These are phyloP conservation scores for Exophiala sideris DNA, from an alignment of 2,329 filamentous ascomycete genomes.

Conservation along the genomic window DNA sequence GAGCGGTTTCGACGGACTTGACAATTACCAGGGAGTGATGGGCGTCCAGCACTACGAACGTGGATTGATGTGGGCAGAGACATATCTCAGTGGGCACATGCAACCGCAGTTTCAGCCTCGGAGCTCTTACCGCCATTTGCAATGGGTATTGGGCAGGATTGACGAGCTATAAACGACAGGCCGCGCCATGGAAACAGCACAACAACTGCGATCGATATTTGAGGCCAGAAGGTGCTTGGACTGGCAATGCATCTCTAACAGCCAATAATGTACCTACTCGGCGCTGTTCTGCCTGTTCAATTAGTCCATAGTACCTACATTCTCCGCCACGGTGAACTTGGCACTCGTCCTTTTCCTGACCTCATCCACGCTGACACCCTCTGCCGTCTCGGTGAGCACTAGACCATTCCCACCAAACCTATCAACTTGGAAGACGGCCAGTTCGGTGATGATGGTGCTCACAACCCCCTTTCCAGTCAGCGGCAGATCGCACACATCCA, in stretches of 20 bases:
- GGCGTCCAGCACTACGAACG: constrained; percentile 37
- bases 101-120: constrained; percentile 37
- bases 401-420: constrained; percentile 57
- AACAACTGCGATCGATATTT: no score
- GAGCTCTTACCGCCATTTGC: constrained; percentile 34
- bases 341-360: constrained; percentile 68
- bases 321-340: constrained; percentile 59
- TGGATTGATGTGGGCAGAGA: constrained; percentile 39
- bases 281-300: not conserved
- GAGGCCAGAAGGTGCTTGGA: not conserved
- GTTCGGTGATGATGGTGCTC: constrained; percentile 69
- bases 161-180: constrained; percentile 21
- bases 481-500: constrained; percentile 61
- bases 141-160: constrained; percentile 37
- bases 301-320: constrained; percentile 52
- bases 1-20: constrained; percentile 12
- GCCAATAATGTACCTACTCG: no score
- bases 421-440: constrained; percentile 77
- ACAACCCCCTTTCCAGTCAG: constrained; percentile 64
- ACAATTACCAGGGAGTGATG: constrained; percentile 27
- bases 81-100: constrained; percentile 36
- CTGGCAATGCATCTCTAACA: not conserved
- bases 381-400: constrained; percentile 68
- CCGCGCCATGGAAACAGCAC: not conserved
- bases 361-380: constrained; percentile 65